Percentiles rank a stretch among this genome's conserved stretches.
These are phyloP conservation scores for Candida boleticola DNA, from an alignment of 805 yeast species.

Conservation along the genomic window DNA sequence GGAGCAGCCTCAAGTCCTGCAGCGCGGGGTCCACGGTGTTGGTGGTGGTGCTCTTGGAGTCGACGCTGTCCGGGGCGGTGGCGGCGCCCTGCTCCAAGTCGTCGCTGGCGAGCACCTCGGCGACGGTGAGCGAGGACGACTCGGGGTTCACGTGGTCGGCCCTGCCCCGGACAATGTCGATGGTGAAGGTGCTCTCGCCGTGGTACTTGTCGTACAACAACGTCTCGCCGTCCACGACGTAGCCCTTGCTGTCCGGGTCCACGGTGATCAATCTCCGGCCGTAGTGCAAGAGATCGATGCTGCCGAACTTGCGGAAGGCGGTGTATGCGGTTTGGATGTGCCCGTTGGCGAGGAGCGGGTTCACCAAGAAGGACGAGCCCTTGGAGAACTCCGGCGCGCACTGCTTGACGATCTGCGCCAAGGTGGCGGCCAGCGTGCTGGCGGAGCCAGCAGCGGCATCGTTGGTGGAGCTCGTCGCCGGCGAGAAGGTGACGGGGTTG, in stretches of 20 bases:
- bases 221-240: slow-evolving; percentile 24
- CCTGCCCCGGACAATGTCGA: slow-evolving; percentile 42
- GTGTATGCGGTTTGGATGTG: slow-evolving; percentile 50
- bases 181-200: slow-evolving; percentile 46
- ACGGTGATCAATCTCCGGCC: slow-evolving; percentile 41
- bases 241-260: slow-evolving; percentile 19
- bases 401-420: slow-evolving; percentile 32
- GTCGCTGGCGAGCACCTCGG: not conserved
- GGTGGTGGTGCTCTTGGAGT: not conserved
- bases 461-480: slow-evolving; percentile 4
- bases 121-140: not conserved
- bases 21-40: slow-evolving; percentile 5
- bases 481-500: slow-evolving; percentile 19
- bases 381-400: slow-evolving; percentile 40
- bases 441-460: slow-evolving; percentile 5
- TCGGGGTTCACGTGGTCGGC: slow-evolving; percentile 2
- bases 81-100: not conserved
- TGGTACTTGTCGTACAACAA: slow-evolving; percentile 40
- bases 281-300: slow-evolving; percentile 42
- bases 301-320: slow-evolving; percentile 42
- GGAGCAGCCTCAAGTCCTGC: slow-evolving; percentile 44
- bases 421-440: slow-evolving; percentile 12
- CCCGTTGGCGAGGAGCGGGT: slow-evolving; percentile 49
- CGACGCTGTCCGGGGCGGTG: not conserved
- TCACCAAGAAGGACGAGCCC: slow-evolving; percentile 38